These are phyloP conservation scores for Tricholoma bakamatsutake DNA, from an alignment of 768 basidiomycete species.

Conservation along the genomic window DNA sequence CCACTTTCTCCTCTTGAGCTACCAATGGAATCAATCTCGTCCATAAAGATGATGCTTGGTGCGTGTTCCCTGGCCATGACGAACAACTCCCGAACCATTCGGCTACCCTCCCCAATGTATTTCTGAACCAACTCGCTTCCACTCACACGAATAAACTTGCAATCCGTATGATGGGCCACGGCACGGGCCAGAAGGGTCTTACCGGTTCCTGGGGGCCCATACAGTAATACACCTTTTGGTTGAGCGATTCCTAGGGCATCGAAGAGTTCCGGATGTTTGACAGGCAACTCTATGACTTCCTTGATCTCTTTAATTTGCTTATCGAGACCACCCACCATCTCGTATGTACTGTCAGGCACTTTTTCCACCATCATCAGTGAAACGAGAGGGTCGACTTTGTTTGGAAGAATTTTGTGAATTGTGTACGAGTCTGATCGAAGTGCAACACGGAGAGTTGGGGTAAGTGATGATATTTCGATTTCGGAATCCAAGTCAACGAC, in stretches of 20 bases:
- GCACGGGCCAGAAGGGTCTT: conserved; percentile 95
- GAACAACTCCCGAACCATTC: conserved; percentile 97
- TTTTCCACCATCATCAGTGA: conserved; percentile 99
- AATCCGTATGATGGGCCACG: conserved; percentile 96
- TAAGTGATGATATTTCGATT: conserved; percentile 74
- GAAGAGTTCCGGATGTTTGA: conserved; percentile 96
- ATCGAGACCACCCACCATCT: conserved; percentile 99
- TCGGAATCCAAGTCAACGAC: conserved; percentile 93
- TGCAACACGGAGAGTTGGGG: conserved; percentile 85
- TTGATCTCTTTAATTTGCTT: conserved; percentile 93
- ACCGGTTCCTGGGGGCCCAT: conserved; percentile 94
- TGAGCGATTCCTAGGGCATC: conserved; percentile 95
- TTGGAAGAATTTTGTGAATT: conserved; percentile 93
- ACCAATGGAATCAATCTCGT: conserved; percentile 98
- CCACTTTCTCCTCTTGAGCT: conserved; percentile 90
- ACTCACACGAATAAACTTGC: conserved; percentile 93
- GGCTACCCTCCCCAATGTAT: conserved; percentile 94
- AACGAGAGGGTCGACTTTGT: conserved; percentile 97
- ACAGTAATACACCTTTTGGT: conserved; percentile 93
- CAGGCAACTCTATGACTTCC: conserved; percentile 95
- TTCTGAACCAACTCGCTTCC: conserved; percentile 96
- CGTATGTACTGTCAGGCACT: conserved; percentile 98
- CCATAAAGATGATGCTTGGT: conserved; percentile 99
- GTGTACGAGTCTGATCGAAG: conserved; percentile 95
- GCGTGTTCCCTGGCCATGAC: conserved; percentile 98